Percentiles rank a stretch among this genome's conserved stretches.
phyloP scores from a whole-genome alignment of 225 moss, liverwort and hornwort genomes.

The Takakia lepidozioides region DNA sequence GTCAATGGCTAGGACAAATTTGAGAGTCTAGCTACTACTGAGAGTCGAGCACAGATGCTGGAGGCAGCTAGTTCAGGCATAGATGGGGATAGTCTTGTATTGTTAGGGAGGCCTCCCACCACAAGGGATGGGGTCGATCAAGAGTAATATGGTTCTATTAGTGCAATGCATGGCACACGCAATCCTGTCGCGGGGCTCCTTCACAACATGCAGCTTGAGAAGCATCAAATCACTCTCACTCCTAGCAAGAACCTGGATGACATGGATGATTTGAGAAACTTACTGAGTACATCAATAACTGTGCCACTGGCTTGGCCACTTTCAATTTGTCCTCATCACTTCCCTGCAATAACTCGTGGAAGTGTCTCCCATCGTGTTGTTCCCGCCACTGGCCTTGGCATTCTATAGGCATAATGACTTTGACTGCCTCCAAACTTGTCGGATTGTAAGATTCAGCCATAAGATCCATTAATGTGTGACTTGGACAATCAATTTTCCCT shows the following conservation, averaged over 20 bases:
- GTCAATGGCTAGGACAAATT: slow-evolving; percentile 16
- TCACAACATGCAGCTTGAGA: slow-evolving; percentile 75
- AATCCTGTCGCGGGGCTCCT: slow-evolving; percentile 93
- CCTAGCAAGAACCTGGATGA: slow-evolving; percentile 89
- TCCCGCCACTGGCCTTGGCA: too few relatives aligned
- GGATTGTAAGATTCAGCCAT: too few relatives aligned
- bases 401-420: too few relatives aligned
- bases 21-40: slow-evolving; percentile 3
- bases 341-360: too few relatives aligned
- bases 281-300: too few relatives aligned
- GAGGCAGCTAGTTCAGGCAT: too few relatives aligned
- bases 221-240: slow-evolving; percentile 75
- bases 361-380: too few relatives aligned
- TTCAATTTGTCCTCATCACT: too few relatives aligned
- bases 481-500: too few relatives aligned
- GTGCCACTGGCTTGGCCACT: too few relatives aligned
- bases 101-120: slow-evolving; percentile 8
- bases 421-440: too few relatives aligned
- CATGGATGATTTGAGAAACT: slow-evolving; percentile 94
- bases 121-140: slow-evolving; percentile 5
- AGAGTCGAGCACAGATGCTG: slow-evolving; percentile 5
- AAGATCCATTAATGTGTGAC: too few relatives aligned
- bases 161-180: slow-evolving; percentile 20
- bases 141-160: slow-evolving; percentile 16
- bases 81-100: slow-evolving; percentile 16